Base-by-base conservation (phyloP, 139 green algal species). In the Limnomonas spitsbergensis region DNA sequence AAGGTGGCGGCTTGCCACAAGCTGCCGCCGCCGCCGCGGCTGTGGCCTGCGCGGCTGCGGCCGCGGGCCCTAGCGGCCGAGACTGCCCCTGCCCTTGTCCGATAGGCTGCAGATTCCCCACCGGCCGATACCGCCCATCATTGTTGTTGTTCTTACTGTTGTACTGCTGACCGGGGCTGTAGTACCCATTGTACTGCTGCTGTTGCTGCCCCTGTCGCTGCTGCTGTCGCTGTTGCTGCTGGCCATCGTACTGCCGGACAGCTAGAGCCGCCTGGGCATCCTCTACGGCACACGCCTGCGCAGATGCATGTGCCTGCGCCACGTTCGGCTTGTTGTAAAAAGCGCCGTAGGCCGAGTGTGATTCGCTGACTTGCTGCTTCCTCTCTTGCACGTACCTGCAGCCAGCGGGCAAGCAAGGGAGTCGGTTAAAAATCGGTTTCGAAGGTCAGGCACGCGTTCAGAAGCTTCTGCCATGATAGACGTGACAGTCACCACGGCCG, bases 261-360 rank as follows among this genome's bases (percentile, higher is more conserved):
- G 14, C 39, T 39, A 31, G 40, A 76, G 69, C 69, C 32, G 38
- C 26, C 42, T 27, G 4, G 69, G 26, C 14, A n/a, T n/a, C n/a
- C n/a, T n/a, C n/a, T n/a, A n/a, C n/a, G n/a, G n/a, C n/a, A n/a
- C n/a, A n/a, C n/a, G n/a, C n/a, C n/a, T n/a, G n/a, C n/a, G n/a
- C n/a, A n/a, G n/a, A n/a, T 76, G 69, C 34, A 35, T 54, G 34
- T 3, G 75, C 54, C 9, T 42, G 24, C 36, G 75, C 37, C 2
- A 24, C 37, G 9, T 9, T 47, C 38, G 66, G 76, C 3, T 1
- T 75, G 66, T 84, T 53, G 67, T 88, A 88, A 36, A 88, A 88
- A 0, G 83, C 83, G 3, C 83, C 83, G n/a, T 88, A 88, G 26
- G 77, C 80, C 4, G 83, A 79, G 42, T 85, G 83, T 14, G 79